Base-by-base conservation (phyloP, 2,329 filamentous ascomycete genomes). In the Penicillium sp. region DNA sequence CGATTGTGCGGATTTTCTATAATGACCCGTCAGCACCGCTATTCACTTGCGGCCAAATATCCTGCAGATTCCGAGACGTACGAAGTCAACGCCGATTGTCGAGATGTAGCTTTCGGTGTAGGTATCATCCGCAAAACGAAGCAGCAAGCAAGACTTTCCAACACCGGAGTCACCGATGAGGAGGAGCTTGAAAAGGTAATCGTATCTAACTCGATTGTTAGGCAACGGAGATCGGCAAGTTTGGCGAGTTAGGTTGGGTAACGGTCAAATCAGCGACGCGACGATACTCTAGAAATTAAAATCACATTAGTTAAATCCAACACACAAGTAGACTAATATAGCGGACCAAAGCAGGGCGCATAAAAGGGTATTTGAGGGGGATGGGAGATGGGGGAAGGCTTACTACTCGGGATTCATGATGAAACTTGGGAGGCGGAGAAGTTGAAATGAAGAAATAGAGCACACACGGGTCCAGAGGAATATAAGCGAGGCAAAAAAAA, bases 51-150 rank as follows among this genome's bases (percentile, higher is more conserved):
- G 33, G 28, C n/a, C 19, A 40, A 40, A 42, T 48, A 43, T 43
- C 50, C 56, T 48, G 50, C 48, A 40, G 43, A 57, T 38, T 53
- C 25, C 42, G 45, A 37, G 47, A 85, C 90, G 70, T 88, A 96
- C 91, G 75, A 99, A 99, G 78, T 99, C 94, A 67, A 99, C 94
- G 77, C 94, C 94, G 78, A 99, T 99, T 68, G 94, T 99, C 63
- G 94, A 97, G 81, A 99, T 99, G 83, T 97, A 99, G 77, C 90
- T 96, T 82, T 97, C 94, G 60, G 94, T 99, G 83, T 97, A 99
- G 77, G 94, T 97, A 74, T 97, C 92, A 76, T 97, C 94, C 74
- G 94, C 94, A 75, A 99, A 99, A 82, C 94, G 91, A 75, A 99
- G 84, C 68, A 99, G 84, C 81, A 99, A 78, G 81, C 94, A 99